Conservation (phyloP, 305 asterid genomes). For the Fraxinus platypoda region DNA sequence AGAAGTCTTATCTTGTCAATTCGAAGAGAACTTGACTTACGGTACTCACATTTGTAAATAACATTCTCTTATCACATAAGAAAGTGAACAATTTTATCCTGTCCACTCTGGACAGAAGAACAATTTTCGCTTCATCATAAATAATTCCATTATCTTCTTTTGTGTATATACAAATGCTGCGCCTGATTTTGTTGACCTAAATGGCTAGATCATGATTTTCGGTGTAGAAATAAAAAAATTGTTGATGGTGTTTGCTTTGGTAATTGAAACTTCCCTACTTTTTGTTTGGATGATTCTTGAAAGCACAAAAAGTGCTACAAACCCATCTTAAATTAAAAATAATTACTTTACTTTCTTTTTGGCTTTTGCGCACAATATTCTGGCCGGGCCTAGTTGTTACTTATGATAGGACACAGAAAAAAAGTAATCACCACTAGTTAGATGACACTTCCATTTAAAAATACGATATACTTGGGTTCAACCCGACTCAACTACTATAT, state of each 20-base stretch:
- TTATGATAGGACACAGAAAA: not conserved
- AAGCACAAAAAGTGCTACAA: not conserved
- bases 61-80: too few species aligned
- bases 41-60: too few species aligned
- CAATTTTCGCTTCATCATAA: too few species aligned
- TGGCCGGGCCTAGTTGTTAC: not conserved
- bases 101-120: too few species aligned
- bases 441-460: not conserved
- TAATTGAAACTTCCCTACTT: conserved; percentile 1
- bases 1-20: too few species aligned
- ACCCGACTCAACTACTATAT: not conserved
- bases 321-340: not conserved
- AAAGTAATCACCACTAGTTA: not conserved
- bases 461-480: not conserved
- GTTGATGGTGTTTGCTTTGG: not conserved
- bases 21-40: too few species aligned
- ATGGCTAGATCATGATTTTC: conserved; percentile 22
- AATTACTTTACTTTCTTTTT: not conserved
- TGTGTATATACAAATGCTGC: conserved; percentile 16
- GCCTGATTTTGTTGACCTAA: conserved; percentile 36
- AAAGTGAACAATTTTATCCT: too few species aligned
- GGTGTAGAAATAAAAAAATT: not conserved
- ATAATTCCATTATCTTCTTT: not conserved
- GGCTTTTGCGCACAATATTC: not conserved
- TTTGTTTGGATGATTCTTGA: conserved; percentile 14